Conservation (phyloP, 768 basidiomycete species). For the Chalciporus piperatus region DNA sequence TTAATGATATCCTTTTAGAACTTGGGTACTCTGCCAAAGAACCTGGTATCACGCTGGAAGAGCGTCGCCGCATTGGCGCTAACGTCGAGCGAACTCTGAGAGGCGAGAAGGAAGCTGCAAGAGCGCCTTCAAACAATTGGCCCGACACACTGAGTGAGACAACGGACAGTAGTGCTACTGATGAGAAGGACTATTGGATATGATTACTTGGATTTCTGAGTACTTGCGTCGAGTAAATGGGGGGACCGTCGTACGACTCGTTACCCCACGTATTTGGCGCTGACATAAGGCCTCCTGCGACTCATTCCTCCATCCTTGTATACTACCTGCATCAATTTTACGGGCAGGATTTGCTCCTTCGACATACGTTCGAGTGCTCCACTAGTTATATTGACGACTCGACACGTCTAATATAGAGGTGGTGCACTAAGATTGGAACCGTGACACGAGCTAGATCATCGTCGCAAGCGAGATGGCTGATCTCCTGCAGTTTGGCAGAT, state of each 20-base stretch:
- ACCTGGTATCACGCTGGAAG: constrained; percentile 52
- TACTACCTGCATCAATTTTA: too few relatives aligned
- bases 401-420: too few relatives aligned
- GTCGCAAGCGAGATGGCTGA: background rate
- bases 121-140: constrained; percentile 42
- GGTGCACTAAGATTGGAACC: background rate
- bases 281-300: too few relatives aligned
- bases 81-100: constrained; percentile 58
- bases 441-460: background rate
- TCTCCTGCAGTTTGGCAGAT: constrained; percentile 2
- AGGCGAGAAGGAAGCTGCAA: constrained; percentile 66
- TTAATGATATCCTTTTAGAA: constrained; percentile 36
- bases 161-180: too few relatives aligned
- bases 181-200: too few relatives aligned
- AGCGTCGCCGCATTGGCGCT: constrained; percentile 57
- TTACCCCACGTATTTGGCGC: too few relatives aligned
- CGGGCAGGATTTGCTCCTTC: too few relatives aligned
- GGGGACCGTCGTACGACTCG: too few relatives aligned
- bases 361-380: too few relatives aligned
- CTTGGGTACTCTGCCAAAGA: constrained; percentile 64
- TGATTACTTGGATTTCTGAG: background rate
- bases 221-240: background rate
- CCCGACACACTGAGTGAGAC: background rate
- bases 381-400: too few relatives aligned
- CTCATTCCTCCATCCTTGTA: too few relatives aligned